phyloP scores from a whole-genome alignment of 306 rosid species.

The Castanea sativa region DNA sequence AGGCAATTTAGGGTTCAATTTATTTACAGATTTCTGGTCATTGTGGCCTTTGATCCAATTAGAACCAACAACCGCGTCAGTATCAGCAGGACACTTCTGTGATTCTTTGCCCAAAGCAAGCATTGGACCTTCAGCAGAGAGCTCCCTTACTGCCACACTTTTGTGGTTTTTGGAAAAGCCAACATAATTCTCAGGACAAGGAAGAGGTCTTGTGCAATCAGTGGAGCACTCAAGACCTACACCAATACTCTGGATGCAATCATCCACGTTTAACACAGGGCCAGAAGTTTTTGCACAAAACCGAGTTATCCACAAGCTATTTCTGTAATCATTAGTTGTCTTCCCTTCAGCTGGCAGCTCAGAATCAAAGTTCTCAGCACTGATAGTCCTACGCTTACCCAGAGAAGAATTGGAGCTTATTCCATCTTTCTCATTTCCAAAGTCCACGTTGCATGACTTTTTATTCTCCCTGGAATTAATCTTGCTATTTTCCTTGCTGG shows the following conservation, averaged over 20 bases:
- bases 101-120: slow-evolving; percentile 30
- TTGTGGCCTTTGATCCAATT: slow-evolving; percentile 22
- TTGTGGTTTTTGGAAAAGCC: slow-evolving; percentile 23
- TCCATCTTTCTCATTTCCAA: slow-evolving; percentile 35
- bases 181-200: slow-evolving; percentile 16
- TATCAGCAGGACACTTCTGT: slow-evolving; percentile 21
- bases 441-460: slow-evolving; percentile 19
- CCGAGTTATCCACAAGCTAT: slow-evolving; percentile 76
- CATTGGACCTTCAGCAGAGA: slow-evolving; percentile 24
- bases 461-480: slow-evolving; percentile 29
- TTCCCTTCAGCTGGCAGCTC: slow-evolving; percentile 33
- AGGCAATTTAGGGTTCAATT: slow-evolving; percentile 20
- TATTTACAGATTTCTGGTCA: slow-evolving; percentile 30
- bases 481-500: slow-evolving; percentile 38
- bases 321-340: slow-evolving; percentile 29
- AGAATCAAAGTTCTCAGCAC: slow-evolving; percentile 36
- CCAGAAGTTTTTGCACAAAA: slow-evolving; percentile 44
- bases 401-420: slow-evolving; percentile 39
- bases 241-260: slow-evolving; percentile 21
- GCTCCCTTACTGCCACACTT: slow-evolving; percentile 27
- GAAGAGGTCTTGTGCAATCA: slow-evolving; percentile 27
- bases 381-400: slow-evolving; percentile 34
- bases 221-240: slow-evolving; percentile 36
- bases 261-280: slow-evolving; percentile 26
- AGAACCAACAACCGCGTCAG: slow-evolving; percentile 25